Conservation (phyloP, 2,329 filamentous ascomycete genomes). For the Cylindrodendrum hubeiense region DNA sequence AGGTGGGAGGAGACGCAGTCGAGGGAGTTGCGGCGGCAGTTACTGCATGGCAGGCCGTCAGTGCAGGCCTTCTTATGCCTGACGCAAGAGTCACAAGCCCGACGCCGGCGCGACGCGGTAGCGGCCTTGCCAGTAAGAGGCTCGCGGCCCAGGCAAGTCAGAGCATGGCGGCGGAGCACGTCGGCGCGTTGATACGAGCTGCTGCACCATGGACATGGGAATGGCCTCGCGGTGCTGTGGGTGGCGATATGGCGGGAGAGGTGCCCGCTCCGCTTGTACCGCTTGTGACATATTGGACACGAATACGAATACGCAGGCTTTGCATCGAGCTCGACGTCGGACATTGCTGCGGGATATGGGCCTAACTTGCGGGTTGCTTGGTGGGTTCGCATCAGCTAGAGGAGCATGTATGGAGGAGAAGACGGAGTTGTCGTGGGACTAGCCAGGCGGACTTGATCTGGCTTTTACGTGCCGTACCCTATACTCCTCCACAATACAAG, state of each 20-base stretch:
- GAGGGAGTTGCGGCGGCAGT: background rate
- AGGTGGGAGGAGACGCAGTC: background rate
- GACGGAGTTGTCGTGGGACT: too few species aligned
- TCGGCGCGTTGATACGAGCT: conserved; percentile 1
- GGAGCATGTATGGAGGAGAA: too few species aligned
- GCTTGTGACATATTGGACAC: background rate
- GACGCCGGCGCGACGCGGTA: background rate
- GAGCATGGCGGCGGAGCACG: conserved; percentile 3
- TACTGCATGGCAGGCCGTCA: background rate
- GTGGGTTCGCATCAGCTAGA: too few species aligned
- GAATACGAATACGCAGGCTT: background rate
- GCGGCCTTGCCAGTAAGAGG: background rate
- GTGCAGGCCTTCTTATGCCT: conserved; percentile 9
- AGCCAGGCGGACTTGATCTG: too few species aligned
- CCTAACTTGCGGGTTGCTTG: too few species aligned
- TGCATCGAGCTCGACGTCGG: background rate
- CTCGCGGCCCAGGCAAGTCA: background rate
- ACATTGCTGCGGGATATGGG: background rate
- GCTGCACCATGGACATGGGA: background rate
- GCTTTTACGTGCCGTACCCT: too few species aligned
- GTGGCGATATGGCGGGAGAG: background rate
- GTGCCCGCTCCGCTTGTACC: conserved; percentile 7
- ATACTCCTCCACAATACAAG: too few species aligned
- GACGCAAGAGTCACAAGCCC: conserved; percentile 5
- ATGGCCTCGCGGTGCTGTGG: background rate